phyloP scores from a whole-genome alignment of 2,329 filamentous ascomycete genomes.

The Arthrocladium fulminans region DNA sequence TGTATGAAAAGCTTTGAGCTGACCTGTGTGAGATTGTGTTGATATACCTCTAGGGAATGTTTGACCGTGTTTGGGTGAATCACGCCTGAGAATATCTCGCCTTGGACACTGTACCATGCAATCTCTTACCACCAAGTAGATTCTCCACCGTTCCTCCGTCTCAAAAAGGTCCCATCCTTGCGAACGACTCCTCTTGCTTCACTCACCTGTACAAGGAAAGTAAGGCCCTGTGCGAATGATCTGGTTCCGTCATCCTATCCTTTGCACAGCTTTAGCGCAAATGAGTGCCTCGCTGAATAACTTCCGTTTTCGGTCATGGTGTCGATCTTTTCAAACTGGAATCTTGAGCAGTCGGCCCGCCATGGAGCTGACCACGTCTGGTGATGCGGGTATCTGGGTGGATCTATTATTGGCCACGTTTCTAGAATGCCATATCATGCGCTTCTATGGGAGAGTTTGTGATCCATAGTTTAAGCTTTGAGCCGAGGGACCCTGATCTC shows the following conservation, averaged over 20 bases:
- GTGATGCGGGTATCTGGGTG: background rate
- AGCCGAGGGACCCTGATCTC: background rate
- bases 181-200: slow-evolving; percentile 1
- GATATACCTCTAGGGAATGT: slow-evolving; percentile 1
- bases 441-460: background rate
- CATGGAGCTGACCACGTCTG: background rate
- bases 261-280: background rate
- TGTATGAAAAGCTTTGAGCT: too few species aligned
- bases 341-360: slow-evolving; percentile 6
- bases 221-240: background rate
- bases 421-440: slow-evolving; percentile 4
- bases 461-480: slow-evolving; percentile 5
- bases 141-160: slow-evolving; percentile 2
- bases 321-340: background rate
- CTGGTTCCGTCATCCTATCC: background rate
- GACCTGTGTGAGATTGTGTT: background rate
- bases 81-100: background rate
- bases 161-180: background rate
- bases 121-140: background rate
- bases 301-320: background rate
- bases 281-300: slow-evolving; percentile 2
- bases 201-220: slow-evolving; percentile 5
- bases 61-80: background rate
- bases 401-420: slow-evolving; percentile 10
- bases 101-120: background rate